Base-by-base conservation (phyloP, 495 filamentous ascomycete genomes). In the Sphaerosporella brunnea region DNA sequence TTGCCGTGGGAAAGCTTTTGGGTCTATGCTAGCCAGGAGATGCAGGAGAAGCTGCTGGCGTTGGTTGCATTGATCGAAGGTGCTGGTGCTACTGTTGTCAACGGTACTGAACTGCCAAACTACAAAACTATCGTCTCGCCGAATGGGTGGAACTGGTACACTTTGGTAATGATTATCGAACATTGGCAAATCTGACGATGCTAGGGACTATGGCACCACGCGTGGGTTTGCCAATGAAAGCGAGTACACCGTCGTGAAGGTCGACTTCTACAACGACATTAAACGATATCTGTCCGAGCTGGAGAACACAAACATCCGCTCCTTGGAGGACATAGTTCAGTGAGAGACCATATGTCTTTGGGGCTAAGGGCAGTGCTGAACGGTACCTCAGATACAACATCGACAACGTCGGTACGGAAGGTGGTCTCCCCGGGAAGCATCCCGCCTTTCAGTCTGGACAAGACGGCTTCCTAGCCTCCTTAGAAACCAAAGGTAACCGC, bases 241-340 rank as follows among this genome's bases (percentile, higher is more conserved):
- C 13, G 80, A 82, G 54, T 83, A 77, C 63, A 77, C 72, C 4
- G 72, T 75, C 45, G 68, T 83, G 49, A 83, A 82, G 57, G 74
- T 77, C 5, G 80, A 85, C 52, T 82, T 83, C 59, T 83, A 83
- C 66, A 82, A 82, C 64, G 73, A 81, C 64, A 74, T 85, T 52
- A 63, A 64, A 35, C 59, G 63, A 16, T 84, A 85, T 53, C 69
- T 84, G 8, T 62, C 73, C 25, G 74, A 78, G 51, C 67, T 84
- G 3, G 56, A 67, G 15, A 79, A 79, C 60, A 82, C 75, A 26
- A 60, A 68, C 21, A 73, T 84, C 51, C 68, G 68, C 21, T 69
- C 69, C 3, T 66, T 84, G 4, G 77, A 75, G 51, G 80, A 84
- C 52, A 68, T 85, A 19, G 69, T 83, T 7, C 11, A 39, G 11